A percentile compares a stretch with the other conserved stretches of the same genome.
These are phyloP conservation scores for Cenchrus fungigraminus DNA, from an alignment of 176 grass and related monocot species.

Conservation along the genomic window DNA sequence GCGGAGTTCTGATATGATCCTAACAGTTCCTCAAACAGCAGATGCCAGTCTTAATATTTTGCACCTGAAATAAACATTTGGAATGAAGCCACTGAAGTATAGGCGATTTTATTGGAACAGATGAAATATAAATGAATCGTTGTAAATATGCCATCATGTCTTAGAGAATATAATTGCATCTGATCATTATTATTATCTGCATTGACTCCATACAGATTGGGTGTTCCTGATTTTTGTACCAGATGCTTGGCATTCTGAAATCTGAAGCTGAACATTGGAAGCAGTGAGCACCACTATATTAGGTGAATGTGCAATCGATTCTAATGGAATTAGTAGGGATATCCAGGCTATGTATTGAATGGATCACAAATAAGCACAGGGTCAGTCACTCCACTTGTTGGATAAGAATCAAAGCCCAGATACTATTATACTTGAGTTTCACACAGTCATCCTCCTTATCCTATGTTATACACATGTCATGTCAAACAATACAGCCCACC, in stretches of 20 bases:
- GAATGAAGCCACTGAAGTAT: constrained; percentile 20
- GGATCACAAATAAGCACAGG: constrained; percentile 22
- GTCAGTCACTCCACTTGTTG: constrained; percentile 31
- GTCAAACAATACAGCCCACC: constrained; percentile 34
- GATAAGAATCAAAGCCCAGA: constrained; percentile 35
- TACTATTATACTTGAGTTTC: constrained; percentile 35
- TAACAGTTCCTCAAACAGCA: constrained; percentile 41
- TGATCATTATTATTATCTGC: constrained; percentile 8
- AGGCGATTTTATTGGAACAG: not conserved
- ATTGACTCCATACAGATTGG: not conserved
- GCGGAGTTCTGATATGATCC: constrained; percentile 28
- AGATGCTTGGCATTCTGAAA: constrained; percentile 27
- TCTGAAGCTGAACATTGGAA: constrained; percentile 13
- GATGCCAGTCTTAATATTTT: constrained; percentile 42
- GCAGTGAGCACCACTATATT: constrained; percentile 23
- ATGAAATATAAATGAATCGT: constrained; percentile 22
- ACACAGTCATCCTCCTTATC: constrained; percentile 41
- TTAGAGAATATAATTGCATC: constrained; percentile 14
- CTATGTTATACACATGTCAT: constrained; percentile 36
- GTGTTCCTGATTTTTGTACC: constrained; percentile 12
- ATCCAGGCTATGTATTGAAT: constrained; percentile 37
- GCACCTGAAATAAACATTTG: constrained; percentile 49
- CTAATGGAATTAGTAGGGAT: constrained; percentile 5
- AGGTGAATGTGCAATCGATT: not conserved
- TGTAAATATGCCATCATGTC: not conserved